Percentiles rank a stretch among this genome's conserved stretches.
These are phyloP conservation scores for Paramecium pentaurelia DNA, from an alignment of 73 alveolate species.

Conservation along the genomic window DNA sequence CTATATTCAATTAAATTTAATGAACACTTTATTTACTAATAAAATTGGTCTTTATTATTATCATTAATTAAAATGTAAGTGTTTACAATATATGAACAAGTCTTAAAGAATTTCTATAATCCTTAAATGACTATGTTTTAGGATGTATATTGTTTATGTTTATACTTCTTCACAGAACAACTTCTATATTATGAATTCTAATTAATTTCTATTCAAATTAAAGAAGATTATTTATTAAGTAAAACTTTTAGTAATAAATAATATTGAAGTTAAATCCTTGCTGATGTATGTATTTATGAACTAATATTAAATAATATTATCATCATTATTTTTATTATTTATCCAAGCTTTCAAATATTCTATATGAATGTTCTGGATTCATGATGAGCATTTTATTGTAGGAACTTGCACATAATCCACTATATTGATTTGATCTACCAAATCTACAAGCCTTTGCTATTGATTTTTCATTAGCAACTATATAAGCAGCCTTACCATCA, in stretches of 20 bases:
- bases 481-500: not conserved
- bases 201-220: not conserved
- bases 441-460: conserved; percentile 10
- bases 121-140: too few relatives aligned
- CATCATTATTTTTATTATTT: not conserved
- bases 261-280: not conserved
- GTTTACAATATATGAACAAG: too few relatives aligned
- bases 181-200: not conserved
- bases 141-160: too few relatives aligned
- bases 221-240: not conserved
- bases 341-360: not conserved
- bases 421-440: not conserved
- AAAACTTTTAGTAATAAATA: not conserved
- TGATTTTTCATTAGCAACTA: not conserved
- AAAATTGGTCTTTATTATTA: too few relatives aligned
- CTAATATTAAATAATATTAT: not conserved
- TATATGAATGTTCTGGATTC: not conserved
- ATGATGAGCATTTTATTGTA: not conserved
- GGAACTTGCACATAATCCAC: not conserved
- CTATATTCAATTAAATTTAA: too few relatives aligned
- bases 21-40: too few relatives aligned
- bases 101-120: too few relatives aligned
- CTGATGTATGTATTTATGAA: not conserved
- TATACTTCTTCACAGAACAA: not conserved
- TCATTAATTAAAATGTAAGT: too few relatives aligned